Conservation (phyloP, 2,329 filamentous ascomycete species). For the Cladosporium sp. region DNA sequence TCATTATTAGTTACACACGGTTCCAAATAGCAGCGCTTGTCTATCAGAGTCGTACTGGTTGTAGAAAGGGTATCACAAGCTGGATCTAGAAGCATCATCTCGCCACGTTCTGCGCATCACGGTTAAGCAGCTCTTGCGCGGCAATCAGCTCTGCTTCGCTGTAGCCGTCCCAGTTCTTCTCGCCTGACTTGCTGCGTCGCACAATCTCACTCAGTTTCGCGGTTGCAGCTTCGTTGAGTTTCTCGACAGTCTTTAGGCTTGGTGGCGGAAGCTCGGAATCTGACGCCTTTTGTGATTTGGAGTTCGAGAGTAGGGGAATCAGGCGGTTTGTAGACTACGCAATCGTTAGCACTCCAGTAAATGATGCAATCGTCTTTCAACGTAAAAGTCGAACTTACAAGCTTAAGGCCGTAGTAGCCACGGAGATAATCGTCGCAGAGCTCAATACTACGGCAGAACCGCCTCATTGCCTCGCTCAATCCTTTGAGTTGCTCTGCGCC, state of each 20-base stretch:
- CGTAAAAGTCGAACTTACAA: slow-evolving; percentile 55
- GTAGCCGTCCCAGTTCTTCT: slow-evolving; percentile 72
- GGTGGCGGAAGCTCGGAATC: slow-evolving; percentile 50
- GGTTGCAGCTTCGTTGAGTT: slow-evolving; percentile 71
- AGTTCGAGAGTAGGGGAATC: slow-evolving; percentile 26
- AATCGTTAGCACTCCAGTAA: slow-evolving; percentile 11
- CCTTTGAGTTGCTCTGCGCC: slow-evolving; percentile 46
- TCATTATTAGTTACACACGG: not conserved
- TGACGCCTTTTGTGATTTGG: slow-evolving; percentile 32
- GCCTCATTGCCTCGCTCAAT: slow-evolving; percentile 72
- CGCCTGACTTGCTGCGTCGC: slow-evolving; percentile 58
- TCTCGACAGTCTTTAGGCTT: slow-evolving; percentile 59
- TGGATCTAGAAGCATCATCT: slow-evolving; percentile 28
- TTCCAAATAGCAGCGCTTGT: not conserved
- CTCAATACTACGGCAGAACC: slow-evolving; percentile 89
- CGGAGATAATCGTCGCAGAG: slow-evolving; percentile 90
- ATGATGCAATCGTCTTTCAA: not conserved
- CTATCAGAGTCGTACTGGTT: not conserved
- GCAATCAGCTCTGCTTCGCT: slow-evolving; percentile 70
- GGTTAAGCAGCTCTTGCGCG: slow-evolving; percentile 65
- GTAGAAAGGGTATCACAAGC: slow-evolving; percentile 1
- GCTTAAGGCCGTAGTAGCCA: slow-evolving; percentile 87
- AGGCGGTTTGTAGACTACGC: slow-evolving; percentile 28
- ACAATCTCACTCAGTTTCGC: slow-evolving; percentile 76
- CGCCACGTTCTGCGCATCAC: slow-evolving; percentile 44